These are phyloP conservation scores for Alternaria gansuensis DNA, from an alignment of 2,329 filamentous ascomycete genomes.

Conservation along the genomic window DNA sequence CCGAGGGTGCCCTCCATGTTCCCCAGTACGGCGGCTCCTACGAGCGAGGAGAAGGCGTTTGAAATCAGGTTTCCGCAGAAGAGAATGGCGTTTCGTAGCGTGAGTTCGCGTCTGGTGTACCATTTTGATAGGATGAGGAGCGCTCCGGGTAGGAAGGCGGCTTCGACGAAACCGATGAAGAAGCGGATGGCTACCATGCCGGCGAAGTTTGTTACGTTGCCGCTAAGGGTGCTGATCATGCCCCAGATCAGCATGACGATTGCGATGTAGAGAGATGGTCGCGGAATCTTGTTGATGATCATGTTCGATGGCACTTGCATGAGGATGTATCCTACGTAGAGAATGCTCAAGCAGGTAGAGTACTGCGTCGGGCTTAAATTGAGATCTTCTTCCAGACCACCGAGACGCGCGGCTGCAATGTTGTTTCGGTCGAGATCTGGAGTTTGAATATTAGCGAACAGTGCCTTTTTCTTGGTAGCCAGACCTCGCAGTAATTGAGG, in stretches of 20 bases:
- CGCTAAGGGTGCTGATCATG: constrained; percentile 51
- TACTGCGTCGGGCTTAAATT: constrained; percentile 45
- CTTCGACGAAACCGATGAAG: constrained; percentile 52
- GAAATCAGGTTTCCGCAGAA: constrained; percentile 57
- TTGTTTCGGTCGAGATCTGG: constrained; percentile 41
- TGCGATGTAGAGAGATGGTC: constrained; percentile 50
- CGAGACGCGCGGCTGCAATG: constrained; percentile 47
- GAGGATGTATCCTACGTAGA: constrained; percentile 32
- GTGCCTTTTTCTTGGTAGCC: constrained; percentile 2
- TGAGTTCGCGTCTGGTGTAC: constrained; percentile 67
- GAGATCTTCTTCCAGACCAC: constrained; percentile 47
- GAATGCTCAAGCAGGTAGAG: constrained; percentile 47
- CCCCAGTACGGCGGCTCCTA: constrained; percentile 54
- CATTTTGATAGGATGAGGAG: constrained; percentile 71
- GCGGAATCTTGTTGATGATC: constrained; percentile 52
- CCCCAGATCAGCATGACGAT: constrained; percentile 54
- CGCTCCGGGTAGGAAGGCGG: constrained; percentile 68
- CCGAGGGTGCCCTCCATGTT: constrained; percentile 50
- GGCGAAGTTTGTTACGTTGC: constrained; percentile 44
- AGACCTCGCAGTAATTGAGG: too few relatives aligned
- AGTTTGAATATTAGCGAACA: constrained; percentile 14
- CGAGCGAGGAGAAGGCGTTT: constrained; percentile 57
- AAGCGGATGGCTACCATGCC: constrained; percentile 53
- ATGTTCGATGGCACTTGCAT: constrained; percentile 56
- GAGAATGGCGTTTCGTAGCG: constrained; percentile 52